These are phyloP conservation scores for Macroventuria anomochaeta DNA, from an alignment of 2,329 filamentous ascomycete species.

Conservation along the genomic window DNA sequence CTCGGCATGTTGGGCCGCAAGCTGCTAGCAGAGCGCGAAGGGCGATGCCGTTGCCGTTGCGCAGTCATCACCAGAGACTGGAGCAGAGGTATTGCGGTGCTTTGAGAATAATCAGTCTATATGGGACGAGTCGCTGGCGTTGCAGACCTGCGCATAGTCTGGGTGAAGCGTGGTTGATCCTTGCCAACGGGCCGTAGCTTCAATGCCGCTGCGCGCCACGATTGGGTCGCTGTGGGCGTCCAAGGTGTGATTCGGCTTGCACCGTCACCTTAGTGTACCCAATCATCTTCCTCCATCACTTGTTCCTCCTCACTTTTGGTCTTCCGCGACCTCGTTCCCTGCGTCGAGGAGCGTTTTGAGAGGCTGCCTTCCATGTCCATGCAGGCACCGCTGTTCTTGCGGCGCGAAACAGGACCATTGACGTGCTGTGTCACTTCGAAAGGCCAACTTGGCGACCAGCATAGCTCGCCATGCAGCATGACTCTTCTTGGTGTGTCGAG, in stretches of 20 bases:
- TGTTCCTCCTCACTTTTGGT: slow-evolving; percentile 29
- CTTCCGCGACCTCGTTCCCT: slow-evolving; percentile 32
- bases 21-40: slow-evolving; percentile 16
- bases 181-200: slow-evolving; percentile 36
- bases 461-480: slow-evolving; percentile 28
- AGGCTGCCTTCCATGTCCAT: slow-evolving; percentile 38
- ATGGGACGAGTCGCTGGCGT: slow-evolving; percentile 16
- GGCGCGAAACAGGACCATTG: slow-evolving; percentile 44
- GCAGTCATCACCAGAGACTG: slow-evolving; percentile 29
- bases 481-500: slow-evolving; percentile 37
- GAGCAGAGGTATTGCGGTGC: slow-evolving; percentile 5
- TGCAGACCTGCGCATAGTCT: slow-evolving; percentile 16
- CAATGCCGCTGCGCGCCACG: slow-evolving; percentile 11
- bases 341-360: slow-evolving; percentile 30
- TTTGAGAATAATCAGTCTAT: slow-evolving; percentile 11
- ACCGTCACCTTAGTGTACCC: slow-evolving; percentile 19
- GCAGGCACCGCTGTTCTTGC: slow-evolving; percentile 44
- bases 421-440: slow-evolving; percentile 34
- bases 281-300: slow-evolving; percentile 22
- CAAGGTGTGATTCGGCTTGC: slow-evolving; percentile 22
- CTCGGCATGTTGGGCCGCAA: slow-evolving; percentile 15
- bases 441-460: slow-evolving; percentile 41
- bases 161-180: slow-evolving; percentile 24
- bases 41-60: slow-evolving; percentile 14
- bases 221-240: slow-evolving; percentile 12